Evolutionary conservation across 2,329 filamentous ascomycete genomes (phyloP).

Genomic region (Penicillium sp.): DNA sequence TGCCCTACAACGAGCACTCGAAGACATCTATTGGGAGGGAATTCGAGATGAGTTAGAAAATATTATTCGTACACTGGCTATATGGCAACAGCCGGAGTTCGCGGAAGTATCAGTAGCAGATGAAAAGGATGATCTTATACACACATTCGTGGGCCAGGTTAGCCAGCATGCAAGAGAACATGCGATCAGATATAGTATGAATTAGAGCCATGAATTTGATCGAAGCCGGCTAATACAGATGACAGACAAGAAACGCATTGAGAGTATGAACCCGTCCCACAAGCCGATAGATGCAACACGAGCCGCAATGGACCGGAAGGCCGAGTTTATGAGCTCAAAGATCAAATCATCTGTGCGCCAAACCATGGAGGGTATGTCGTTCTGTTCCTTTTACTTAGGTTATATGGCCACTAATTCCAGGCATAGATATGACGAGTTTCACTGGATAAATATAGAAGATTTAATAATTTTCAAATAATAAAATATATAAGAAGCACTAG

Average conservation of each 20-base stretch:
- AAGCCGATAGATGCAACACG: neutral
- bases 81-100: constrained; percentile 27
- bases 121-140: constrained; percentile 25
- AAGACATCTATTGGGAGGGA: constrained; percentile 37
- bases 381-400: too few relatives aligned
- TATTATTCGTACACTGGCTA: constrained; percentile 31
- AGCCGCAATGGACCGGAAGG: neutral
- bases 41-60: constrained; percentile 32
- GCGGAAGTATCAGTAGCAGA: constrained; percentile 19
- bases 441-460: too few relatives aligned
- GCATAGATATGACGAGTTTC: too few relatives aligned
- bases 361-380: too few relatives aligned
- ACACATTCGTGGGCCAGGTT: constrained; percentile 39
- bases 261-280: neutral
- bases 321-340: constrained; percentile 8
- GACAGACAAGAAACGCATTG: neutral
- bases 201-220: neutral
- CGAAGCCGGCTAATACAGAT: neutral
- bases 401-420: too few relatives aligned
- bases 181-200: constrained; percentile 14
- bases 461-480: too few relatives aligned
- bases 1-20: constrained; percentile 23
- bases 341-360: constrained; percentile 6
- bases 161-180: constrained; percentile 28
- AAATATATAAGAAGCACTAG: too few relatives aligned